Percentiles rank a stretch among this genome's conserved stretches.
phyloP scores from a whole-genome alignment of 441 rosid genomes.

The Cnidoscolus chayamansa region DNA sequence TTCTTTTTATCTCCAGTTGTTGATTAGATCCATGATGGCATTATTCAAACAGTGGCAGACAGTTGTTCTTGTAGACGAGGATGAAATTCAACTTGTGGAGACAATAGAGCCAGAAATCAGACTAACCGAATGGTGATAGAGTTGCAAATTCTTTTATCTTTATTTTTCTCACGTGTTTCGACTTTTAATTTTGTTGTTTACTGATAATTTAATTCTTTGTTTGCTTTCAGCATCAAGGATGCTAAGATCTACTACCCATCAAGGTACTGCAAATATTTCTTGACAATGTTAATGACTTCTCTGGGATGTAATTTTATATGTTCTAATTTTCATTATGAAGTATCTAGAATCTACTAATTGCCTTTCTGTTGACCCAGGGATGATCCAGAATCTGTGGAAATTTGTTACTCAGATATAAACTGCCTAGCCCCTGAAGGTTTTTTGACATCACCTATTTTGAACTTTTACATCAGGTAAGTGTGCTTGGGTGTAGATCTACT shows the following conservation, averaged over 20 bases:
- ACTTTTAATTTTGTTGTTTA: slow-evolving; percentile 15
- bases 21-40: slow-evolving; percentile 18
- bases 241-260: slow-evolving; percentile 72
- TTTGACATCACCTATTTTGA: slow-evolving; percentile 79
- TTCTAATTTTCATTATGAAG: slow-evolving; percentile 31
- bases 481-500: slow-evolving; percentile 11
- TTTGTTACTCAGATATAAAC: slow-evolving; percentile 50
- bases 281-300: slow-evolving; percentile 10
- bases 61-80: slow-evolving; percentile 73
- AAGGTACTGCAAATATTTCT: slow-evolving; percentile 41
- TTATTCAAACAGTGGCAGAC: slow-evolving; percentile 34
- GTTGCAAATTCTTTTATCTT: slow-evolving; percentile 7
- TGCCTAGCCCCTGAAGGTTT: slow-evolving; percentile 64
- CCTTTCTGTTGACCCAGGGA: slow-evolving; percentile 43
- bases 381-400: slow-evolving; percentile 65
- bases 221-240: slow-evolving; percentile 51
- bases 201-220: slow-evolving; percentile 24
- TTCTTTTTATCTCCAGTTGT: slow-evolving; percentile 10
- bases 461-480: slow-evolving; percentile 74
- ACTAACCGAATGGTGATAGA: slow-evolving; percentile 52
- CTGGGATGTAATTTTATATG: slow-evolving; percentile 8
- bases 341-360: slow-evolving; percentile 35
- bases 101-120: slow-evolving; percentile 32
- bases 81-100: slow-evolving; percentile 45
- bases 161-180: slow-evolving; percentile 13